phyloP scores from a whole-genome alignment of 345 rosid genomes.

The Linum trigynum region DNA sequence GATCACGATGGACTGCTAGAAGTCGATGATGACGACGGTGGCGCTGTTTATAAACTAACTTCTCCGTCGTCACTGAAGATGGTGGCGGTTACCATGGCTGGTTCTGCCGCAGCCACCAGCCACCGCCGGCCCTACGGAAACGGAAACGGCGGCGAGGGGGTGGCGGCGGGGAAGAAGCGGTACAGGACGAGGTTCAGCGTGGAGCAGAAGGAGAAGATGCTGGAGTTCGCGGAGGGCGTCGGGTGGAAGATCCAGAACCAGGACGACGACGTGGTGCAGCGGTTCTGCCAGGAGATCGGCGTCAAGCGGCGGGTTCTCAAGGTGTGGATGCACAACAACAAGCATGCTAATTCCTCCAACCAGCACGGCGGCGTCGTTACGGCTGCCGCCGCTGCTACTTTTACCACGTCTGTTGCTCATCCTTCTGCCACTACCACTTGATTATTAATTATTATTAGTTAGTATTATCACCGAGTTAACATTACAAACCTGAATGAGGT shows the following conservation, averaged over 20 bases:
- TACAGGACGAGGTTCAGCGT: conserved; percentile 59
- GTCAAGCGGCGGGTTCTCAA: conserved; percentile 57
- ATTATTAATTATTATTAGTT: no score
- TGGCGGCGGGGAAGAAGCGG: conserved; percentile 29
- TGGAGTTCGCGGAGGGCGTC: conserved; percentile 47
- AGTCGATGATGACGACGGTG: no score
- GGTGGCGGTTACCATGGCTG: no score
- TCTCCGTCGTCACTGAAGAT: no score
- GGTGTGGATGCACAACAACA: conserved; percentile 85
- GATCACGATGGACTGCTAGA: not conserved
- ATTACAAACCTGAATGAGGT: no score
- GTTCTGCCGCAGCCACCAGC: not conserved
- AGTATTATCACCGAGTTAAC: no score
- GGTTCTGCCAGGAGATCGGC: conserved; percentile 53
- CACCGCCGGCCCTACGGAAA: not conserved
- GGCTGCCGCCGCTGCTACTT: no score
- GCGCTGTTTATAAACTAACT: no score
- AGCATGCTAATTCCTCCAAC: conserved; percentile 10
- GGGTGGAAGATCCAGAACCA: conserved; percentile 66
- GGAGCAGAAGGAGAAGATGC: conserved; percentile 68
- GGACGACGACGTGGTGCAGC: conserved; percentile 38
- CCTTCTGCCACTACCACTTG: no score
- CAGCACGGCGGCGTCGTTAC: no score
- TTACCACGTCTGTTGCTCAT: no score
- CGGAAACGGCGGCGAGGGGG: not conserved